phyloP scores from a whole-genome alignment of 2,329 filamentous ascomycete species.

The Macrophomina phaseolina region DNA sequence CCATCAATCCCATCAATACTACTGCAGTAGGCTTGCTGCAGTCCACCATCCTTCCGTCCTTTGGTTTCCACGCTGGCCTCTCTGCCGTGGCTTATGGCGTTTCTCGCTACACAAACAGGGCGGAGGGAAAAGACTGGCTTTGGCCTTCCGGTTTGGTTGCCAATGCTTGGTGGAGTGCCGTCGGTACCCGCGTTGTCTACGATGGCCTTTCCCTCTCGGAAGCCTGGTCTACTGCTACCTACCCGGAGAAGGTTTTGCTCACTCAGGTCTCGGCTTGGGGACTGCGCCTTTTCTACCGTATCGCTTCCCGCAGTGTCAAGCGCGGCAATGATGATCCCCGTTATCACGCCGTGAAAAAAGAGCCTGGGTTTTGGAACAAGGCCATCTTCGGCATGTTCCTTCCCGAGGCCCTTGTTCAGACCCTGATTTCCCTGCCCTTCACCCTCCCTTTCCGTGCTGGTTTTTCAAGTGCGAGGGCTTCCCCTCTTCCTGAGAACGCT shows the following conservation, averaged over 20 bases:
- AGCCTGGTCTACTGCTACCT: conserved; percentile 56
- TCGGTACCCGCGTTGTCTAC: conserved; percentile 59
- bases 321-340: conserved; percentile 63
- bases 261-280: conserved; percentile 65
- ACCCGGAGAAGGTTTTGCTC: conserved; percentile 62
- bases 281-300: conserved; percentile 60
- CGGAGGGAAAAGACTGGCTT: conserved; percentile 66
- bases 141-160: conserved; percentile 62
- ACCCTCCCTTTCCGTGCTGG: conserved; percentile 60
- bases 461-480: conserved; percentile 15
- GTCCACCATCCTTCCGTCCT: conserved; percentile 60
- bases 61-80: conserved; percentile 60
- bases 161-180: conserved; percentile 66
- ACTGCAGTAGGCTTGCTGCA: conserved; percentile 57
- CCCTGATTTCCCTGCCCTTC: conserved; percentile 63
- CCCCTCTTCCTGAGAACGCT: conserved; percentile 36
- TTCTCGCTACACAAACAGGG: conserved; percentile 58
- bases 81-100: conserved; percentile 59
- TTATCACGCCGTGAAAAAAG: conserved; percentile 60
- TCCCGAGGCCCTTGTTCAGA: conserved; percentile 64
- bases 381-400: conserved; percentile 61
- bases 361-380: conserved; percentile 62
- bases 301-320: conserved; percentile 55
- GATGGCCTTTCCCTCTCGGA: conserved; percentile 53
- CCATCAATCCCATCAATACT: conserved; percentile 17